A percentile compares a stretch with the other conserved stretches of the same genome.
Conservation (phyloP, 2,329 filamentous ascomycete species). For the Phialophora chinensis region DNA sequence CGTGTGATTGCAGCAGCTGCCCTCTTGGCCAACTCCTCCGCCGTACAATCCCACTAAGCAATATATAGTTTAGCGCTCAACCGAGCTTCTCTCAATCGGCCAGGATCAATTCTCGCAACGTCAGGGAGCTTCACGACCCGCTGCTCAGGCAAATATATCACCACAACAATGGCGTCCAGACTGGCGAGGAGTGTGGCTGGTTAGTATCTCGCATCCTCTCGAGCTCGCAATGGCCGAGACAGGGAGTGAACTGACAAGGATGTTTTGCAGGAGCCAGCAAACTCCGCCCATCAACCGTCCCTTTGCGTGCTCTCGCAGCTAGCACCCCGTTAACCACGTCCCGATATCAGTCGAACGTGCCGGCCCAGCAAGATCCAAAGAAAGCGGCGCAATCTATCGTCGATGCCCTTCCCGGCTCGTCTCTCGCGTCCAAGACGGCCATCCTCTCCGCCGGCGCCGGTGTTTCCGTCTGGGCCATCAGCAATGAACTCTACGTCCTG, state of each 20-base stretch:
- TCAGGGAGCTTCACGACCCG: constrained; percentile 21
- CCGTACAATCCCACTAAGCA: not conserved
- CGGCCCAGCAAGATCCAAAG: constrained; percentile 87
- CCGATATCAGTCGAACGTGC: constrained; percentile 74
- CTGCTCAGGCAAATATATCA: constrained; percentile 16
- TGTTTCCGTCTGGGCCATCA: constrained; percentile 91
- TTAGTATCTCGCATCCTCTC: constrained; percentile 61
- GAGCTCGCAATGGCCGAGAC: constrained; percentile 28
- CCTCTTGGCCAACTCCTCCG: not conserved
- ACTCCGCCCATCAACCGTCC: constrained; percentile 72
- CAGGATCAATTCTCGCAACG: constrained; percentile 21
- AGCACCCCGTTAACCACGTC: constrained; percentile 69
- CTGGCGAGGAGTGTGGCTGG: constrained; percentile 93
- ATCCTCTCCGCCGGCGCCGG: constrained; percentile 93
- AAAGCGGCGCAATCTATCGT: constrained; percentile 96
- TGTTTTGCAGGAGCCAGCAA: constrained; percentile 76
- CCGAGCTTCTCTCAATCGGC: constrained; percentile 15
- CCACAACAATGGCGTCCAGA: constrained; percentile 88
- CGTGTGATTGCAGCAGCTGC: not conserved
- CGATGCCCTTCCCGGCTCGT: constrained; percentile 90
- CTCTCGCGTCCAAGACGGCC: constrained; percentile 91
- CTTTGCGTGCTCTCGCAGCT: constrained; percentile 63
- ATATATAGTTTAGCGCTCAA: not conserved
- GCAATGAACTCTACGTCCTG: constrained; percentile 99
- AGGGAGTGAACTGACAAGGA: constrained; percentile 41